A percentile compares a stretch with the other conserved stretches of the same genome.
phyloP scores from a whole-genome alignment of 306 rosid genomes.

The Biancaea sappan region DNA sequence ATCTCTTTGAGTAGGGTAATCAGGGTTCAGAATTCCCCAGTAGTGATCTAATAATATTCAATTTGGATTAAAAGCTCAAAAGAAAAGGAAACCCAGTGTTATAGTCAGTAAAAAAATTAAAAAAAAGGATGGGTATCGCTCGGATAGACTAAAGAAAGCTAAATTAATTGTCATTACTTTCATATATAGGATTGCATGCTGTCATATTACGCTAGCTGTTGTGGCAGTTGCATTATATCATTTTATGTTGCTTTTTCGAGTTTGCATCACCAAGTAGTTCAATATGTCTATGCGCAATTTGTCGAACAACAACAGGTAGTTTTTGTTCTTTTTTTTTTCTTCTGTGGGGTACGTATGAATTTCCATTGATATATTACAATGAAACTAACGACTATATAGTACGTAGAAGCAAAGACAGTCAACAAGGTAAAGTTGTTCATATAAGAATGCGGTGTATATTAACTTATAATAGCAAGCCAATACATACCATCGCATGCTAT shows the following conservation, averaged over 20 bases:
- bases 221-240: neutral
- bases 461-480: neutral
- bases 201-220: too few relatives aligned
- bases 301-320: too few relatives aligned
- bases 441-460: neutral
- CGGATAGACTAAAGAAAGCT: neutral
- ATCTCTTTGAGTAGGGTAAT: neutral
- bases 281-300: too few relatives aligned
- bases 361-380: too few relatives aligned
- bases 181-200: too few relatives aligned
- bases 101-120: neutral
- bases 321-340: too few relatives aligned
- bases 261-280: neutral
- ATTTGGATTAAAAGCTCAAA: neutral
- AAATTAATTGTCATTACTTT: neutral
- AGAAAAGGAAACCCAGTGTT: neutral
- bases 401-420: neutral
- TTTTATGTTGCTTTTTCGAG: neutral
- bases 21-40: neutral
- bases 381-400: neutral
- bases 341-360: too few relatives aligned
- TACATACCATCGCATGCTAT: neutral
- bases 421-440: conserved; percentile 17
- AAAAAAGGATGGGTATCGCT: neutral
- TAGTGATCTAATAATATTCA: neutral